phyloP scores from a whole-genome alignment of 2,329 filamentous ascomycete genomes.

The Apiospora phragmitis region DNA sequence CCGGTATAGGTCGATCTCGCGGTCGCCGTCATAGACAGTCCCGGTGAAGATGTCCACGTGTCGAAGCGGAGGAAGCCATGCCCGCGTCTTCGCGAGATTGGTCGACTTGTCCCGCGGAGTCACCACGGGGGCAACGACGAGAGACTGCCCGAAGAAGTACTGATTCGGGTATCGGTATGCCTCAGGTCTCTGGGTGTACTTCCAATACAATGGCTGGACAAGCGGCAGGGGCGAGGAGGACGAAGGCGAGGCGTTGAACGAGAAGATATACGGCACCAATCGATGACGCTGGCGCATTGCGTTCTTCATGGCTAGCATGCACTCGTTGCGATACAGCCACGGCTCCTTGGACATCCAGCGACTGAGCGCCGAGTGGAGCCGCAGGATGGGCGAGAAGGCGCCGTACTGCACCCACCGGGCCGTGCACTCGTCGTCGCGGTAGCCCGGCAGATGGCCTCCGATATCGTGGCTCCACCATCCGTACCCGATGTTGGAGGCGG shows the following conservation, averaged over 20 bases:
- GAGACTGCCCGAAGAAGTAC: background rate
- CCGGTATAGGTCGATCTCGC: background rate
- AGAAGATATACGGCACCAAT: background rate
- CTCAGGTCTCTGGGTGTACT: background rate
- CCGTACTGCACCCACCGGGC: background rate
- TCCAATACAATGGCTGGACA: background rate
- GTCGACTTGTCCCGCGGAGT: background rate
- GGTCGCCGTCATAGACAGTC: background rate
- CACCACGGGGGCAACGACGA: background rate
- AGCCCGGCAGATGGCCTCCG: background rate
- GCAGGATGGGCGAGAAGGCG: background rate
- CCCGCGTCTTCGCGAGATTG: background rate
- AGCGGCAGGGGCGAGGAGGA: background rate
- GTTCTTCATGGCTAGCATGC: background rate
- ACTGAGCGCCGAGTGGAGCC: background rate
- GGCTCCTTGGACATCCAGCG: background rate
- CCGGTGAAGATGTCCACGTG: background rate
- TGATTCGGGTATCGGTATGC: background rate
- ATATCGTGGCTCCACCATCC: background rate
- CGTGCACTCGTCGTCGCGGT: background rate
- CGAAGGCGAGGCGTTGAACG: background rate
- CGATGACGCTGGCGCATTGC: background rate
- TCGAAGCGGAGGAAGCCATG: background rate
- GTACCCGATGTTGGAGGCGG: background rate
- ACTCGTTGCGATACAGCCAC: background rate